Evolutionary conservation across 768 basidiomycete genomes (phyloP).

Genomic region (Lactarius hatsudake): DNA sequence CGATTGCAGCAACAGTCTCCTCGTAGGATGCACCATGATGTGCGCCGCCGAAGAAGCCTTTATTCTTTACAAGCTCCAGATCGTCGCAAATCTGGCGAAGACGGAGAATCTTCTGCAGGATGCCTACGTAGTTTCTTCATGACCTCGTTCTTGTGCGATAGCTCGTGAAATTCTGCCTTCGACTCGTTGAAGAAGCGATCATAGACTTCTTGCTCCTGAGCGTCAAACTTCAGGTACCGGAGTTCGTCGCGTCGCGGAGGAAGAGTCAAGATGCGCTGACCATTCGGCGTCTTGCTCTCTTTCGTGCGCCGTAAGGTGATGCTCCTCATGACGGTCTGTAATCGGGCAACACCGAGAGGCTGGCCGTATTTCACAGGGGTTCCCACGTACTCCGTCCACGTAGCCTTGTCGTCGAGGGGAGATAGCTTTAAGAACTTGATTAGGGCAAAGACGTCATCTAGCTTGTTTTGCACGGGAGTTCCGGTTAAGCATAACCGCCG

Average conservation of each 20-base stretch:
- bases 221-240: constrained; percentile 78
- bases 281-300: constrained; percentile 77
- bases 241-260: constrained; percentile 91
- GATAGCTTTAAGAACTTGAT: constrained; percentile 92
- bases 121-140: constrained; percentile 99
- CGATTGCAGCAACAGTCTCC: constrained; percentile 72
- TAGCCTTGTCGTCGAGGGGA: constrained; percentile 89
- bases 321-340: constrained; percentile 96
- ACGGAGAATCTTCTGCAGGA: constrained; percentile 93
- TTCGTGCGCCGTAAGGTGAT: constrained; percentile 97
- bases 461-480: constrained; percentile 98
- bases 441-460: constrained; percentile 96
- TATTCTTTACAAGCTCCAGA: constrained; percentile 80
- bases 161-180: constrained; percentile 86
- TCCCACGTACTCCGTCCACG: constrained; percentile 93
- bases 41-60: constrained; percentile 45
- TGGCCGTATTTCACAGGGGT: constrained; percentile 91
- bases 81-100: constrained; percentile 98
- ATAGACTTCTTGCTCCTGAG: constrained; percentile 82
- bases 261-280: constrained; percentile 79
- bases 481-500: constrained; percentile 94
- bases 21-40: constrained; percentile 63
- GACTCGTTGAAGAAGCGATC: constrained; percentile 85
- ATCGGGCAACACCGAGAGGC: constrained; percentile 82
- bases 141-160: constrained; percentile 85